Conservation (phyloP, 2,329 filamentous ascomycete genomes). For the Colletotrichum sp. region DNA sequence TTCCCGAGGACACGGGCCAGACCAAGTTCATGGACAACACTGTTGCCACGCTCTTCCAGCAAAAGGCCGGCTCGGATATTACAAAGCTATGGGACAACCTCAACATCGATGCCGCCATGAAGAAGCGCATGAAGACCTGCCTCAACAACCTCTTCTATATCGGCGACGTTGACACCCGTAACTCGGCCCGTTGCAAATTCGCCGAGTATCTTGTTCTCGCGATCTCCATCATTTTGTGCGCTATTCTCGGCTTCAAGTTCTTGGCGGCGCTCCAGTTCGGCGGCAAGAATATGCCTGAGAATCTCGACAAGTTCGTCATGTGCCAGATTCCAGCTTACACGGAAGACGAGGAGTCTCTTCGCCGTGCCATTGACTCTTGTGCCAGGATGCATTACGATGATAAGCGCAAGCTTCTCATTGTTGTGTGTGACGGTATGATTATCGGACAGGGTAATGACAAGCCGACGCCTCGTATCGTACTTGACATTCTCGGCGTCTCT, state of each 20-base stretch:
- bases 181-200: conserved; percentile 84
- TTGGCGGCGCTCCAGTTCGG: conserved; percentile 94
- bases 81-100: conserved; percentile 83
- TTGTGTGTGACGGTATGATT: conserved; percentile 99
- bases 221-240: conserved; percentile 79
- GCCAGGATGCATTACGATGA: conserved; percentile 97
- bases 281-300: conserved; percentile 88
- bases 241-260: conserved; percentile 94
- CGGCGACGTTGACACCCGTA: conserved; percentile 88
- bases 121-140: conserved; percentile 77
- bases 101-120: conserved; percentile 58
- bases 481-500: conserved; percentile 95
- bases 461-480: conserved; percentile 91
- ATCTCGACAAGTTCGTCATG: conserved; percentile 98
- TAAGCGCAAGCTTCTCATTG: conserved; percentile 92
- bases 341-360: conserved; percentile 95
- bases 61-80: conserved; percentile 78
- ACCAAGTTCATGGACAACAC: conserved; percentile 81
- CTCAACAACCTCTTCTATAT: conserved; percentile 95
- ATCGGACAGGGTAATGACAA: conserved; percentile 98
- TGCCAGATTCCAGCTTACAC: conserved; percentile 98
- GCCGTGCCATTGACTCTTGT: conserved; percentile 94
- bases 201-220: conserved; percentile 88
- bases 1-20: conserved; percentile 52
- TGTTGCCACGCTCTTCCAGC: conserved; percentile 79